Evolutionary conservation across 805 yeast species (phyloP).

Genomic region (Hanseniaspora thailandica): DNA sequence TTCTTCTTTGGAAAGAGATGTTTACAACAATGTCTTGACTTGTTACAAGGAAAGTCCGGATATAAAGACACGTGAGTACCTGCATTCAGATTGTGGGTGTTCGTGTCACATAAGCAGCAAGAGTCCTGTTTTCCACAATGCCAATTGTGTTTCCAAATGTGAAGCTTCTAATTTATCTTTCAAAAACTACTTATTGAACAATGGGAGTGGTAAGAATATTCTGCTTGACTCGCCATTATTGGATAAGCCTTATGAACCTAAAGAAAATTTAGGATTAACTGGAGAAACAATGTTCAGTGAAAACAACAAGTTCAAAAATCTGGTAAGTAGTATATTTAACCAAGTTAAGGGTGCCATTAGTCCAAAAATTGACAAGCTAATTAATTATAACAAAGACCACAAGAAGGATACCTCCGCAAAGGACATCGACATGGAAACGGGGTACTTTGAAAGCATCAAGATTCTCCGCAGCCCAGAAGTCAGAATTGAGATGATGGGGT

Average conservation of each 20-base stretch:
- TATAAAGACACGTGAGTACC: not conserved
- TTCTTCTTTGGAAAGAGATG: not conserved
- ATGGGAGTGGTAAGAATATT: not conserved
- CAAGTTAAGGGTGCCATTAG: not conserved
- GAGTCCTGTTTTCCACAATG: not conserved
- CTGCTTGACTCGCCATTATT: not conserved
- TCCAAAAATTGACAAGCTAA: not conserved
- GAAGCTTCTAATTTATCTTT: not conserved
- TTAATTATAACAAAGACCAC: not conserved
- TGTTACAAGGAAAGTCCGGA: not conserved
- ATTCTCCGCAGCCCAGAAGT: not conserved
- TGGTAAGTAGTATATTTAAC: not conserved
- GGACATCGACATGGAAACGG: not conserved
- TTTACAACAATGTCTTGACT: not conserved
- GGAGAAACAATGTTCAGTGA: not conserved
- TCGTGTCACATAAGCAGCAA: not conserved
- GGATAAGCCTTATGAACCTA: not conserved
- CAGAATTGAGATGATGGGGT: not conserved
- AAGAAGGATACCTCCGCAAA: not conserved
- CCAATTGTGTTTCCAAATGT: not conserved
- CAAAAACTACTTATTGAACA: not conserved
- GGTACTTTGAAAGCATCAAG: not conserved
- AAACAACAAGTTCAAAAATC: not conserved
- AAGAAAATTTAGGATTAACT: not conserved
- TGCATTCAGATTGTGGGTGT: not conserved